phyloP scores from a whole-genome alignment of 768 basidiomycete genomes.

The Chalciporus sphaerocephalus region DNA sequence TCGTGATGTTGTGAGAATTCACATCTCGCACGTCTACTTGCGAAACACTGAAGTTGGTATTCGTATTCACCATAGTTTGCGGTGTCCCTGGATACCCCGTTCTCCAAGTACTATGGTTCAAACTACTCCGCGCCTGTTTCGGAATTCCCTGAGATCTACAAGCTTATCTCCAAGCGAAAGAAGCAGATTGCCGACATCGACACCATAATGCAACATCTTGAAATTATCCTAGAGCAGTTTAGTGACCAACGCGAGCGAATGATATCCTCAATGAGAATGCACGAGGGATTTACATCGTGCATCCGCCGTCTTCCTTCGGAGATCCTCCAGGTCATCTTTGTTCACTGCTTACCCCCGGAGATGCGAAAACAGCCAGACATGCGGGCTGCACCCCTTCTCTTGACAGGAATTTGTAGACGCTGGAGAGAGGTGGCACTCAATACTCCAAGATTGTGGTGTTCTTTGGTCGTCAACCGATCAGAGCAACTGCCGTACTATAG shows the following conservation, averaged over 20 bases:
- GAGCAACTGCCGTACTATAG: constrained; percentile 11
- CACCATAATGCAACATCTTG: constrained; percentile 9
- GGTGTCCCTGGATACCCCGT: constrained; percentile 17
- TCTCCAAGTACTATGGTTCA: constrained; percentile 12
- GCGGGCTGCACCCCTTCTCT: constrained; percentile 31
- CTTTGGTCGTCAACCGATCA: constrained; percentile 23
- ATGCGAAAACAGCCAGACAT: constrained; percentile 21
- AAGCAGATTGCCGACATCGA: constrained; percentile 14
- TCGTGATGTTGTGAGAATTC: too few relatives aligned
- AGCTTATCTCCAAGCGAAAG: constrained; percentile 13
- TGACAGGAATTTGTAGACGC: constrained; percentile 37
- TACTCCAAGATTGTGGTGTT: constrained; percentile 46
- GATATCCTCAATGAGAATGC: constrained; percentile 12
- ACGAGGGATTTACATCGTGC: constrained; percentile 21
- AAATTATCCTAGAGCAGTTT: constrained; percentile 6
- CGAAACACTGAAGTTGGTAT: too few relatives aligned
- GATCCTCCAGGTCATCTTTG: constrained; percentile 45
- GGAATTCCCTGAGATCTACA: constrained; percentile 9
- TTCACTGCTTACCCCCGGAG: constrained; percentile 29
- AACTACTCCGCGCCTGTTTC: constrained; percentile 12
- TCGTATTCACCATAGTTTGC: constrained; percentile 14
- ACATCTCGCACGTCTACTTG: too few relatives aligned
- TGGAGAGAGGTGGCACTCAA: constrained; percentile 40
- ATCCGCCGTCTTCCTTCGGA: constrained; percentile 42
- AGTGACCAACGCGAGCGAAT: constrained; percentile 11